Base-by-base conservation (phyloP, 768 basidiomycete genomes). In the Tephrocybe rancida region DNA sequence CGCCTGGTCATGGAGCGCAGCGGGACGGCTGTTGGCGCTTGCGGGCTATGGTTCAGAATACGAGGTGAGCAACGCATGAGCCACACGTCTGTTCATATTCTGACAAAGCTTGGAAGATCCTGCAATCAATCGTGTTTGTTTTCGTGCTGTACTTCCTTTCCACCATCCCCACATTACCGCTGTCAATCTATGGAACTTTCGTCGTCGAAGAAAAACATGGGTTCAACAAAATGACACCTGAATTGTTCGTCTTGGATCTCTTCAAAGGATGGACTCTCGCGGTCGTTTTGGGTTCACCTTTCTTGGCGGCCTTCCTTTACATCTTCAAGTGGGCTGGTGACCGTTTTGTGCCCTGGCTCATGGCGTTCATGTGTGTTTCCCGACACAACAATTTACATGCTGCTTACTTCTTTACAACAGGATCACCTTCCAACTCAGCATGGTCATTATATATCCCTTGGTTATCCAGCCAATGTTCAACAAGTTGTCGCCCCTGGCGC, bases 391-490 rank as follows among this genome's bases (percentile, higher is more conserved):
- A 16, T 9, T 41, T 4, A 24, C 3, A 18, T 50, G 25, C 24
- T 46, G 45, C 54, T 16, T 1, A 30, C 38, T 24, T 45, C 16
- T 24, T 37, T 13, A 27, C 26, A 50, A 44, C 57, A 94, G 95
- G 67, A 74, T 97, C 50, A 68, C 76, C 4, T 89, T 98, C 78
- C 93, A 95, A 67, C 68, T 98, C 35, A 72, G 83, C 64, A 88
- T 98, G 84, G 88, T 90, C 55, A 72, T 92, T 56, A 63, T 93
- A 49, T 91, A 90, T 72, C 91, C 92, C 2, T 89, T 84, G 34
- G 75, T 94, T 66, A 94, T 99, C 61, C 94, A 95, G 61, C 97
- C 97, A 0, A 73, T 98, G 51, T 98, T 98, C 83, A 98, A 99
- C 81, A 98, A 93, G 70, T 84, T 98, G 41, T 93, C 94, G 1